Conservation (phyloP, 352 stramenopile species). For the Peronosclerospora sorghi region DNA sequence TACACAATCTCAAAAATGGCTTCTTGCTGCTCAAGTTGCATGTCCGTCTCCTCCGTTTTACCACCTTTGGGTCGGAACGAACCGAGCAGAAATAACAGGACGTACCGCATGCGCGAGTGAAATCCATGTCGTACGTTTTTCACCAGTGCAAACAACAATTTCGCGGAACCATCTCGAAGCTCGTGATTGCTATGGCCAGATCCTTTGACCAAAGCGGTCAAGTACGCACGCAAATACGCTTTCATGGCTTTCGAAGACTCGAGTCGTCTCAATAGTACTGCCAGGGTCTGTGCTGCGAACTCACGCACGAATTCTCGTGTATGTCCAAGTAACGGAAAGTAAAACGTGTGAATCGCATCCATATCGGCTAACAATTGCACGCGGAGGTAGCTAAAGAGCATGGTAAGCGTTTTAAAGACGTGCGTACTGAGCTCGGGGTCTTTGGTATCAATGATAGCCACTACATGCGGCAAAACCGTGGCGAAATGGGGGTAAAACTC, state of each 20-base stretch:
- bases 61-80: constrained; percentile 47
- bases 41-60: constrained; percentile 2
- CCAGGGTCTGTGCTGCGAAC: constrained; percentile 82
- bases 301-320: constrained; percentile 79
- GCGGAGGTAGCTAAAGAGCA: constrained; percentile 83
- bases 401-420: constrained; percentile 86
- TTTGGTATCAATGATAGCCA: constrained; percentile 77
- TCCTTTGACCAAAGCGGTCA: constrained; percentile 65
- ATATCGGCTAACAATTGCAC: constrained; percentile 81
- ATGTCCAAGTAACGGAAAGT: constrained; percentile 83
- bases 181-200: constrained; percentile 45
- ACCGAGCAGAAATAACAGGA: constrained; percentile 59
- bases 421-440: constrained; percentile 84
- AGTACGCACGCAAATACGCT: constrained; percentile 69
- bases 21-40: constrained; percentile 20
- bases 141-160: constrained; percentile 72
- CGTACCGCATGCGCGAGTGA: constrained; percentile 75
- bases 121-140: constrained; percentile 81
- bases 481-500: constrained; percentile 84
- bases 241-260: constrained; percentile 61
- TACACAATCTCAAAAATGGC: constrained; percentile 56
- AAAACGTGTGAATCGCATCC: constrained; percentile 84
- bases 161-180: constrained; percentile 79
- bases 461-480: constrained; percentile 38
- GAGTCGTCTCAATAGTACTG: constrained; percentile 70